phyloP scores from a whole-genome alignment of 2,329 filamentous ascomycete species.

The Phialophora chinensis region DNA sequence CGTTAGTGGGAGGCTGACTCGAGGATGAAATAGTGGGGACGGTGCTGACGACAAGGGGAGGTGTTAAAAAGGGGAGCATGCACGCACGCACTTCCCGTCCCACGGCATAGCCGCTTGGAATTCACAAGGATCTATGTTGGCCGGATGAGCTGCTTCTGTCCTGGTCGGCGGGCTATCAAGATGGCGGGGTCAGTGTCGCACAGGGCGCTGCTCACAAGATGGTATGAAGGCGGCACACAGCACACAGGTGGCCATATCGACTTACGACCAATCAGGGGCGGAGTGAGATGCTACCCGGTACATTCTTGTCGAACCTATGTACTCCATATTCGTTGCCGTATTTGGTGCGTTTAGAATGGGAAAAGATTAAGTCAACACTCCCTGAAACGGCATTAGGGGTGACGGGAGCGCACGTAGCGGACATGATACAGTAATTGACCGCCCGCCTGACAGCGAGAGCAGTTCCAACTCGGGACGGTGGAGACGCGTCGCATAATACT shows the following conservation, averaged over 20 bases:
- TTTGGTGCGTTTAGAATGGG: neutral
- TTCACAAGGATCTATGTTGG: neutral
- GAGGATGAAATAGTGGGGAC: slow-evolving; percentile 1
- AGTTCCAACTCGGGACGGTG: neutral
- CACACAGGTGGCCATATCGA: neutral
- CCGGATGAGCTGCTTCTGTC: neutral
- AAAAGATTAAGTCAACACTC: neutral
- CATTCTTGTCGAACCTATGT: neutral
- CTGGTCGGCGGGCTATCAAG: neutral
- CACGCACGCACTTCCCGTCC: neutral
- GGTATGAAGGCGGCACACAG: neutral
- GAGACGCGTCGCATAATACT: neutral
- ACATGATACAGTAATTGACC: neutral
- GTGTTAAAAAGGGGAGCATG: neutral
- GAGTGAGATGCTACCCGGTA: neutral
- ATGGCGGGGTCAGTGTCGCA: neutral
- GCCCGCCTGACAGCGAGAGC: neutral
- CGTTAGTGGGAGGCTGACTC: neutral
- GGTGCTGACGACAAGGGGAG: slow-evolving; percentile 1
- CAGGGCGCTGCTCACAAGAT: neutral
- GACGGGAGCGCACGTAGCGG: neutral
- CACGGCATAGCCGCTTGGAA: neutral
- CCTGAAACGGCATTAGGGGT: neutral
- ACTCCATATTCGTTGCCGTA: neutral
- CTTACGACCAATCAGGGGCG: neutral